Conservation (phyloP, 306 rosid genomes). For the Vicia sativa region DNA sequence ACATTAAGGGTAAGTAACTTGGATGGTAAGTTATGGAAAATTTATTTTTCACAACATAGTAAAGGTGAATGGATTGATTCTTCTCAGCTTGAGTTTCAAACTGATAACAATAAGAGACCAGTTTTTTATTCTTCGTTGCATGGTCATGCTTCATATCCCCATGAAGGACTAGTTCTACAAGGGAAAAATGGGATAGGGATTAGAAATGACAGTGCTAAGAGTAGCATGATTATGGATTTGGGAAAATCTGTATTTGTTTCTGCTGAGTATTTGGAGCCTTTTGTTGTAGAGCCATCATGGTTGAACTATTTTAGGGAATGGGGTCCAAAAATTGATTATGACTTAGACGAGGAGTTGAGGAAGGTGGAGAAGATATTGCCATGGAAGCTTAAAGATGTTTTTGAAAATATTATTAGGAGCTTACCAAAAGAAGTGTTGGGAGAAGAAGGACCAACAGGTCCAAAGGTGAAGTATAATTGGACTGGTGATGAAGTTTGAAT, state of each 20-base stretch:
- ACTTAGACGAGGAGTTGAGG: background rate
- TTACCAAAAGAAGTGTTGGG: slow-evolving; percentile 3
- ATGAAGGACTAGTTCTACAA: slow-evolving; percentile 63
- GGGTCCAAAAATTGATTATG: slow-evolving; percentile 16
- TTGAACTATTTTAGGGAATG: slow-evolving; percentile 44
- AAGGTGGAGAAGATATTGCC: slow-evolving; percentile 1
- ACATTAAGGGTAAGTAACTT: slow-evolving; percentile 76
- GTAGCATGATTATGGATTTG: slow-evolving; percentile 45
- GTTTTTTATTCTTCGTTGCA: slow-evolving; percentile 63
- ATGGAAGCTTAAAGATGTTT: background rate
- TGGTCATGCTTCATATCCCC: slow-evolving; percentile 73
- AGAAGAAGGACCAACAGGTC: slow-evolving; percentile 3
- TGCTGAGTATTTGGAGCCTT: slow-evolving; percentile 55
- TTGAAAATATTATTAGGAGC: slow-evolving; percentile 6
- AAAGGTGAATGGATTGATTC: slow-evolving; percentile 73
- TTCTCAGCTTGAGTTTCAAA: slow-evolving; percentile 57
- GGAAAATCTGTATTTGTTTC: slow-evolving; percentile 47
- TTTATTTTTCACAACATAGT: slow-evolving; percentile 68
- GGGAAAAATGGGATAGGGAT: slow-evolving; percentile 56
- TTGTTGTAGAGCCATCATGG: slow-evolving; percentile 69
- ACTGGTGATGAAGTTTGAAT: slow-evolving; percentile 10
- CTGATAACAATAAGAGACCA: slow-evolving; percentile 29
- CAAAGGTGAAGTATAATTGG: slow-evolving; percentile 12
- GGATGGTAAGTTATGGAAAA: slow-evolving; percentile 54
- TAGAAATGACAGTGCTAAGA: slow-evolving; percentile 61